Percentiles rank a stretch among this genome's conserved stretches.
Evolutionary conservation across 106 monocot species (phyloP).

Genomic region (Phalaenopsis aphrodite): DNA sequence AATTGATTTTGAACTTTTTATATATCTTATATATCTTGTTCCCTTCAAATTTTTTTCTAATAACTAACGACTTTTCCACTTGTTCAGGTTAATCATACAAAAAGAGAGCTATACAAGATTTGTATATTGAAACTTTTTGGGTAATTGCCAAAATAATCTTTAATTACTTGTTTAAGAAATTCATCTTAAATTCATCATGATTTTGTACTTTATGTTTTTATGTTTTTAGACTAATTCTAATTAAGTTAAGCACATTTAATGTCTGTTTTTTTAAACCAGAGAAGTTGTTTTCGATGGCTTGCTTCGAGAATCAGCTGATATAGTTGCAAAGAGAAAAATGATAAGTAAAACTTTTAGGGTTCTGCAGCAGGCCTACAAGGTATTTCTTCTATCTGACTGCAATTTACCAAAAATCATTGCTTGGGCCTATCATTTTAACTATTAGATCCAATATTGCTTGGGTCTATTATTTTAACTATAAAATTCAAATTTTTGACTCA

Average conservation of each 20-base stretch:
- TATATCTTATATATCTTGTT: background rate
- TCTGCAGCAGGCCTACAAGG: slow-evolving; percentile 63
- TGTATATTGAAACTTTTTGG: slow-evolving; percentile 89
- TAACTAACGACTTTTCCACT: background rate
- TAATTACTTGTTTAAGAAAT: background rate
- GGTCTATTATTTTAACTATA: too few relatives aligned
- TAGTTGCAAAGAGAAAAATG: slow-evolving; percentile 52
- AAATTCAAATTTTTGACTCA: too few relatives aligned
- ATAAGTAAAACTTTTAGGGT: slow-evolving; percentile 46
- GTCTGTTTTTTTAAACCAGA: slow-evolving; percentile 14
- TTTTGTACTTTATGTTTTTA: background rate
- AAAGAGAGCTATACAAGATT: slow-evolving; percentile 82
- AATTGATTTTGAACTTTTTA: background rate
- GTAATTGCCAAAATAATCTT: slow-evolving; percentile 20
- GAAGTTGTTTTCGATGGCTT: slow-evolving; percentile 63
- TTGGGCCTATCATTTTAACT: too few relatives aligned
- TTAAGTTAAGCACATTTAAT: background rate
- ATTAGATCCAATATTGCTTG: too few relatives aligned
- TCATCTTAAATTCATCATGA: background rate
- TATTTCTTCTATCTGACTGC: background rate
- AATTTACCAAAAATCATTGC: background rate
- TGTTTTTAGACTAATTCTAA: background rate
- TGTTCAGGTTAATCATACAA: slow-evolving; percentile 86
- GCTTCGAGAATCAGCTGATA: slow-evolving; percentile 58
- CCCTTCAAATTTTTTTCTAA: too few relatives aligned